Evolutionary conservation across 371 early-diverging fungal genomes (phyloP).

Genomic region (Mortierella sp.): DNA sequence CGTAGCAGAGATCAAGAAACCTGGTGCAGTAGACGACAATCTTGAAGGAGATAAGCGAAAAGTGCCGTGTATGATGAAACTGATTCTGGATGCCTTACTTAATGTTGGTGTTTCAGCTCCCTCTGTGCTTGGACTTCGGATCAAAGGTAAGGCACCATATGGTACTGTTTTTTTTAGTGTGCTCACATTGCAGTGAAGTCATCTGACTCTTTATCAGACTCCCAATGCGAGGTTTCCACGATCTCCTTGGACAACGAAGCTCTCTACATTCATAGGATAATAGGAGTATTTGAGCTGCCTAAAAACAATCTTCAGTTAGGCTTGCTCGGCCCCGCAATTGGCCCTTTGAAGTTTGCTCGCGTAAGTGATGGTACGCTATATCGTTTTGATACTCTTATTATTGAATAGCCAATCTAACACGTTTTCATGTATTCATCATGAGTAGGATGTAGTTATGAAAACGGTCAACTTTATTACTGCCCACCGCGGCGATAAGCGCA

Average conservation of each 20-base stretch:
- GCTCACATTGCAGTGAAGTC: constrained; percentile 2
- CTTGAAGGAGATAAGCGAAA: background rate
- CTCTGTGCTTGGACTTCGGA: constrained; percentile 12
- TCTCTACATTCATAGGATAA: constrained; percentile 12
- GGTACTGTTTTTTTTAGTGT: background rate
- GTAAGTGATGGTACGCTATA: constrained; percentile 18
- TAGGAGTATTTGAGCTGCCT: constrained; percentile 27
- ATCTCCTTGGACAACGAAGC: constrained; percentile 31
- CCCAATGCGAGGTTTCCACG: constrained; percentile 23
- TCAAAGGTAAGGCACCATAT: constrained; percentile 8
- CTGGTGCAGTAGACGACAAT: background rate
- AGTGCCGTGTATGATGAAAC: constrained; percentile 5
- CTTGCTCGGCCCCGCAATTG: constrained; percentile 12
- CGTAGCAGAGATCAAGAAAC: constrained; percentile 1
- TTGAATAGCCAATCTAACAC: background rate
- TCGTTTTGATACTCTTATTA: background rate
- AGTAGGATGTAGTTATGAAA: constrained; percentile 11
- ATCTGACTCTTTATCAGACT: constrained; percentile 8
- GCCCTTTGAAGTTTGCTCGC: constrained; percentile 16
- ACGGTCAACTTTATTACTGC: constrained; percentile 8
- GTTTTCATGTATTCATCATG: constrained; percentile 8
- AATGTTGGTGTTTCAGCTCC: constrained; percentile 1
- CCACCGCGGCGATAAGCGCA: constrained; percentile 2
- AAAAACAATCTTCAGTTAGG: constrained; percentile 26
- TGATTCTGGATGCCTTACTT: background rate